Conservation (phyloP, 805 yeast genomes). For the Novakomyces olei region DNA sequence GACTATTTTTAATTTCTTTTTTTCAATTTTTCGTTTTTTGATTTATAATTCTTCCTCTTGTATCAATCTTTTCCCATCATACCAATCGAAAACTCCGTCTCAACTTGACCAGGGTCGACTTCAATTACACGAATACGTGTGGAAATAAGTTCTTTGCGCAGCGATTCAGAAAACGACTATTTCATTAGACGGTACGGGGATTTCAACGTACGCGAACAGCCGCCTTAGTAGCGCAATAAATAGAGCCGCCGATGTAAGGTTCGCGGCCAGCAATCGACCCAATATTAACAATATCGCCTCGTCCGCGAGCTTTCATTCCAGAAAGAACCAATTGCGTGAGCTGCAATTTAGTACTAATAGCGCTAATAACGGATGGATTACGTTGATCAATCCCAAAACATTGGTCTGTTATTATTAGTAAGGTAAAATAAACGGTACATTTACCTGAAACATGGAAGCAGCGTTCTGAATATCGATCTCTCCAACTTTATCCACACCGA, state of each 20-base stretch:
- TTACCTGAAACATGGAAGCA: constrained; percentile 58
- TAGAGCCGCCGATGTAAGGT: constrained; percentile 49
- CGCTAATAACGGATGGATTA: too few species aligned
- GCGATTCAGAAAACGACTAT: constrained; percentile 34
- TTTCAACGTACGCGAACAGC: constrained; percentile 32
- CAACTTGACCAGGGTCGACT: constrained; percentile 60
- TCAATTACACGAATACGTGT: constrained; percentile 52
- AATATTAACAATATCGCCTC: constrained; percentile 36
- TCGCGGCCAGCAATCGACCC: constrained; percentile 56
- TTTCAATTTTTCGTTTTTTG: too few species aligned
- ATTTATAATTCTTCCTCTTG: too few species aligned
- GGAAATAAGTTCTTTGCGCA: constrained; percentile 52
- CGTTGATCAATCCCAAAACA: too few species aligned
- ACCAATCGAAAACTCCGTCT: constrained; percentile 41
- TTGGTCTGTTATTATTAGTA: constrained; percentile 58
- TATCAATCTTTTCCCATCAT: too few species aligned
- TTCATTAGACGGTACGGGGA: too few species aligned
- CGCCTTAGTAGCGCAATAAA: constrained; percentile 49
- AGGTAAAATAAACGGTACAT: constrained; percentile 65
- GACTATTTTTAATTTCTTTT: too few species aligned
- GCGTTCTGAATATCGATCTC: constrained; percentile 40
- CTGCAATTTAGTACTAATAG: too few species aligned
- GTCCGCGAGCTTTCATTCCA: constrained; percentile 33
- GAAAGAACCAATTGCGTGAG: too few species aligned
- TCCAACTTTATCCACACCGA: constrained; percentile 62